Conservation (phyloP, 257 asterid species). For the Solanum chmielewskii region DNA sequence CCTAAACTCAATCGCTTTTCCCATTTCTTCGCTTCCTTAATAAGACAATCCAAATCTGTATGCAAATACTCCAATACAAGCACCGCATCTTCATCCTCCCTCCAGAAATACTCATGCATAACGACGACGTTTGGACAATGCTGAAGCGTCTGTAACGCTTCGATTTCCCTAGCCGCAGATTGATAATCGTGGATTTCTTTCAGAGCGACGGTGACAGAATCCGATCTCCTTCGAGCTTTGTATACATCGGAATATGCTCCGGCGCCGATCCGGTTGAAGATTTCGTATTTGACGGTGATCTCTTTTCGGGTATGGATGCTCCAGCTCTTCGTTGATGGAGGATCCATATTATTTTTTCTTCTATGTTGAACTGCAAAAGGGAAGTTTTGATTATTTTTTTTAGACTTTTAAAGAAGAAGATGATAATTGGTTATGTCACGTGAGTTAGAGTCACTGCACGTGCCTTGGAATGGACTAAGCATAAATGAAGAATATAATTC, state of each 20-base stretch:
- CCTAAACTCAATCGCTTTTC: conserved; percentile 50
- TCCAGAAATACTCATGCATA: conserved; percentile 77
- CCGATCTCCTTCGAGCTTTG: conserved; percentile 68
- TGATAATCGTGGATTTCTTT: conserved; percentile 91
- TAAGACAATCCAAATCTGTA: conserved; percentile 58
- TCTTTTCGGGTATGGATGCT: conserved; percentile 88
- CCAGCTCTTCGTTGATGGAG: conserved; percentile 71
- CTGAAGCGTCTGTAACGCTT: conserved; percentile 62
- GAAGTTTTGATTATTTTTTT: background rate
- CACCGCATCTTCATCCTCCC: conserved; percentile 87
- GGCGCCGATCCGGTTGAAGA: conserved; percentile 68
- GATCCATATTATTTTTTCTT: background rate
- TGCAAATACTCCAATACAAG: conserved; percentile 86
- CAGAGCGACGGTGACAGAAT: conserved; percentile 62
- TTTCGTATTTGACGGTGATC: conserved; percentile 61
- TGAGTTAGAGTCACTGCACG: background rate
- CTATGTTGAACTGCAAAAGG: background rate
- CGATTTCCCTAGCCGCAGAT: conserved; percentile 77
- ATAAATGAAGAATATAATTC: background rate
- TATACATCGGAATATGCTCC: conserved; percentile 98
- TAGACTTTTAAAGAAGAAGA: background rate
- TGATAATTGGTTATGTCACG: background rate
- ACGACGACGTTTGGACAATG: conserved; percentile 59
- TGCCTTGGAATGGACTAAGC: background rate
- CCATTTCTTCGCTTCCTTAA: conserved; percentile 52